Conservation (phyloP, 805 yeast species). For the Nakazawaea populi region DNA sequence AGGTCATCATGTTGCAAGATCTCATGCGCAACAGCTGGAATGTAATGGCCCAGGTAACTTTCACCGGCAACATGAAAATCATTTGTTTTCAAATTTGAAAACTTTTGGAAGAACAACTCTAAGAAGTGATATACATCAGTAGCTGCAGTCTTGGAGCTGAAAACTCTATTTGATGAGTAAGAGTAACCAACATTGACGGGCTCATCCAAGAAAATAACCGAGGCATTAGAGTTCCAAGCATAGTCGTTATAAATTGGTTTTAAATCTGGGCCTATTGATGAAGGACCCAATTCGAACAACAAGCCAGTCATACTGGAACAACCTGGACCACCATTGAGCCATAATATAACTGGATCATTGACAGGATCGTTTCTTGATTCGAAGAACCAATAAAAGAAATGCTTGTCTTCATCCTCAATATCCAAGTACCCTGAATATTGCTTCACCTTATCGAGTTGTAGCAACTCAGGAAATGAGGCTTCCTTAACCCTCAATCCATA, state of each 20-base stretch:
- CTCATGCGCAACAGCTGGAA: constrained; percentile 82
- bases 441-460: constrained; percentile 60
- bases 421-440: constrained; percentile 87
- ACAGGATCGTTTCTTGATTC: constrained; percentile 83
- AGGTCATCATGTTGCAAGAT: constrained; percentile 57
- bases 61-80: constrained; percentile 90
- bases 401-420: constrained; percentile 76
- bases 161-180: constrained; percentile 57
- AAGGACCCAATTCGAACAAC: constrained; percentile 82
- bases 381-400: constrained; percentile 76
- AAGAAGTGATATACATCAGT: constrained; percentile 75
- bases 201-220: constrained; percentile 81
- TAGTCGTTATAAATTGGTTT: constrained; percentile 65
- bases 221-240: constrained; percentile 82
- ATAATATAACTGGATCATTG: constrained; percentile 77
- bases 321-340: constrained; percentile 96
- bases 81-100: constrained; percentile 44
- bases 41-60: constrained; percentile 90
- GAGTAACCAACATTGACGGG: constrained; percentile 84
- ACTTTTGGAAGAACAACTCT: constrained; percentile 72
- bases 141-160: constrained; percentile 51
- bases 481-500: background rate
- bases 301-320: constrained; percentile 85
- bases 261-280: constrained; percentile 55
- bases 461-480: background rate